These are phyloP conservation scores for Zymoseptoria brevis DNA, from an alignment of 2,329 filamentous ascomycete genomes.

Conservation along the genomic window DNA sequence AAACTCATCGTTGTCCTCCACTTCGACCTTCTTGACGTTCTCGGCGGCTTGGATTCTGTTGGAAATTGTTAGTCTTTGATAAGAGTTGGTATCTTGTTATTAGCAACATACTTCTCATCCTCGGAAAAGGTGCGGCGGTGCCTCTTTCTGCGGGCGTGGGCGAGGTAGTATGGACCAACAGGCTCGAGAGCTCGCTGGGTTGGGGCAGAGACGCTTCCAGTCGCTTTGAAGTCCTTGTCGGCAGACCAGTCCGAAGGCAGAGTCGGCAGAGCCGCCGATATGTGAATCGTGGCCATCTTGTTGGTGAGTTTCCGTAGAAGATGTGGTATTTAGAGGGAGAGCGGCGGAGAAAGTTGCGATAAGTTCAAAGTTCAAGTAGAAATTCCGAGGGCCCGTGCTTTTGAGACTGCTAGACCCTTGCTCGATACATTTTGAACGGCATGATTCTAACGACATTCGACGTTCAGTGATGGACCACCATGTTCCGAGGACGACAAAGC, in stretches of 20 bases:
- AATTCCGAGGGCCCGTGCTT: background rate
- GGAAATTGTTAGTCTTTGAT: constrained; percentile 44
- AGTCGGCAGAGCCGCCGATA: constrained; percentile 61
- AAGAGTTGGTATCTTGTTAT: background rate
- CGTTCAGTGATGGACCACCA: background rate
- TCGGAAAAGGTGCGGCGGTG: constrained; percentile 82
- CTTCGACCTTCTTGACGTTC: constrained; percentile 91
- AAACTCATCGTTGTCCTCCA: constrained; percentile 83
- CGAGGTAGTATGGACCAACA: constrained; percentile 85
- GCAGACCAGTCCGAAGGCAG: constrained; percentile 74
- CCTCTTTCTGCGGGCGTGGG: constrained; percentile 78
- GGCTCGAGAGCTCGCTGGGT: constrained; percentile 87
- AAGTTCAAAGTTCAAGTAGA: background rate
- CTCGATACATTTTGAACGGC: background rate
- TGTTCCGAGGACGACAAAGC: background rate
- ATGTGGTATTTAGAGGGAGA: background rate
- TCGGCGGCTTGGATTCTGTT: constrained; percentile 83
- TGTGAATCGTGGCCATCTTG: constrained; percentile 57
- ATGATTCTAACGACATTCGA: no score
- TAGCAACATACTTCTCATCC: background rate
- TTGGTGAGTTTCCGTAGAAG: background rate
- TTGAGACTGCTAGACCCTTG: background rate
- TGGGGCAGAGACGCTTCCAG: constrained; percentile 67
- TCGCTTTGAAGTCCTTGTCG: constrained; percentile 85
- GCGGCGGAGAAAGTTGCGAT: background rate